Base-by-base conservation (phyloP, 768 basidiomycete genomes). In the Boletus eberwhitei region DNA sequence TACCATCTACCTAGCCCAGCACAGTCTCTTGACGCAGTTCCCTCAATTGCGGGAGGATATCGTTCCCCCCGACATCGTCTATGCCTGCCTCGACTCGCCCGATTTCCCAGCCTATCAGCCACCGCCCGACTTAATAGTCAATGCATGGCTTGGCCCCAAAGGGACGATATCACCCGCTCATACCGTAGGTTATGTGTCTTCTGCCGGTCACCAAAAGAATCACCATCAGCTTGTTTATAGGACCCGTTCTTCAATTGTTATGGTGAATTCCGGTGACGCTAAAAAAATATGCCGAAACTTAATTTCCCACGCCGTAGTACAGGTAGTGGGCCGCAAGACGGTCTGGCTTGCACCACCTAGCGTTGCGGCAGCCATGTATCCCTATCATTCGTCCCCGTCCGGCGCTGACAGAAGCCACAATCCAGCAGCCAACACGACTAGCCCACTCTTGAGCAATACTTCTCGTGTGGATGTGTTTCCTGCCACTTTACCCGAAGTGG, bases 171-270 rank as follows among this genome's bases (percentile, higher is more conserved):
- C 91, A 9, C 96, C 95, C 2, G 92, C 96, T 0, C 97, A 99
- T 72, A 93, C 86, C 7, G 84, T 82, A 65, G 54, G 92, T 84
- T 11, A 13, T 58, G 26, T 69, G 63, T 31, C 34, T 22, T 48
- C 49, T 54, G 42, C 45, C 39, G 29, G 41, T 34, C 41, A 32
- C 35, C 17, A 31, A 24, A 36, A 53, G 38, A 24, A 21, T 60
- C 29, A 51, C 29, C 50, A 48, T 57, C 51, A 26, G 54, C 41
- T 41, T 26, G 52, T 50, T 50, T 21, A 60, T 24, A 96, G 93
- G 96, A 99, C 65, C 95, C 95, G 4, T 97, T 86, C 72, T 91
- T 83, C 74, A 99, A 99, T 68, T 79, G 88, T 58, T 98, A 91
- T 68, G 84, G 93, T 93, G 71, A 59, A 77, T 43, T 55, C 46